Percentiles rank a stretch among this genome's conserved stretches.
phyloP scores from a whole-genome alignment of 2,329 filamentous ascomycete genomes.

The Neoarthrinium moseri region DNA sequence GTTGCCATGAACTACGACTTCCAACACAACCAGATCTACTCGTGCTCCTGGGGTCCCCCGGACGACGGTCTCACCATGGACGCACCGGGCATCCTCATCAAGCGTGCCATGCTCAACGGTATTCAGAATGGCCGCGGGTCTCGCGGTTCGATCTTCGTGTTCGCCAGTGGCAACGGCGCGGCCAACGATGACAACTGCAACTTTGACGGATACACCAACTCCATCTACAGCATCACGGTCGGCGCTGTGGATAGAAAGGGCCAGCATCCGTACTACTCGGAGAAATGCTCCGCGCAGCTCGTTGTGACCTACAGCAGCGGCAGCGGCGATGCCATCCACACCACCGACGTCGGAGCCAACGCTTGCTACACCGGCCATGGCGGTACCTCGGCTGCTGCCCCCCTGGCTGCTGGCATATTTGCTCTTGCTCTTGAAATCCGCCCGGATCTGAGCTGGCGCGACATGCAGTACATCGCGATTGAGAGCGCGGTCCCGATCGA shows the following conservation, averaged over 20 bases:
- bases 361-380: constrained; percentile 81
- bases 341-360: constrained; percentile 87
- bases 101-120: constrained; percentile 86
- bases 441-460: constrained; percentile 88
- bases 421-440: constrained; percentile 83
- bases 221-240: constrained; percentile 97
- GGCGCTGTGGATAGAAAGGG: constrained; percentile 88
- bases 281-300: constrained; percentile 91
- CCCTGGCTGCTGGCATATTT: constrained; percentile 87
- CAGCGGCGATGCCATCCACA: constrained; percentile 86
- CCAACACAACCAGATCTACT: constrained; percentile 94
- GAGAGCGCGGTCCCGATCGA: constrained; percentile 82
- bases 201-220: constrained; percentile 99
- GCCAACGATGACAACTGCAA: constrained; percentile 92
- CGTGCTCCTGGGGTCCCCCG: constrained; percentile 96
- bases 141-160: constrained; percentile 90
- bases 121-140: constrained; percentile 83
- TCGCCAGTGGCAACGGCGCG: constrained; percentile 94
- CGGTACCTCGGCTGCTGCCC: constrained; percentile 92
- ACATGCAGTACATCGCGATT: constrained; percentile 88
- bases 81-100: constrained; percentile 83
- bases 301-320: constrained; percentile 98
- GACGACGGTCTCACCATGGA: constrained; percentile 96
- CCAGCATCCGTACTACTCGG: constrained; percentile 91
- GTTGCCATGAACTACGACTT: constrained; percentile 89